phyloP scores from a whole-genome alignment of 495 filamentous ascomycete genomes.

The Hypoxylon lienhwacheense region DNA sequence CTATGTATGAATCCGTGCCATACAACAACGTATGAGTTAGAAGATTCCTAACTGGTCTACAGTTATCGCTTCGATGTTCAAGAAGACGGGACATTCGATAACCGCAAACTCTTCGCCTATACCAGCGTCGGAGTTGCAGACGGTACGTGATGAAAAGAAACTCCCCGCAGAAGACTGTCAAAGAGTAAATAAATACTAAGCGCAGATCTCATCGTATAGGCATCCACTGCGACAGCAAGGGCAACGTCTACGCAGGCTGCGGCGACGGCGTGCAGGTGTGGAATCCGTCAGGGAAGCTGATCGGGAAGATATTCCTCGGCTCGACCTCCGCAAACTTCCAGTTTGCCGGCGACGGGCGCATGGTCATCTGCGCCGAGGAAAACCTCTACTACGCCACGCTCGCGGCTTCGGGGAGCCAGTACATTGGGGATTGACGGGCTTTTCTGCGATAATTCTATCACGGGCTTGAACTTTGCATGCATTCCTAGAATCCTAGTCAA shows the following conservation, averaged over 20 bases:
- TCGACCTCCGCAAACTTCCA: conserved; percentile 56
- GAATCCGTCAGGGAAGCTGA: conserved; percentile 56
- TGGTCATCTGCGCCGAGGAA: conserved; percentile 55
- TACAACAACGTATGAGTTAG: background rate
- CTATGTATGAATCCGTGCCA: conserved; percentile 40
- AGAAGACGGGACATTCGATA: conserved; percentile 46
- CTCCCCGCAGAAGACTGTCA: background rate
- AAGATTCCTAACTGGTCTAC: conserved; percentile 8
- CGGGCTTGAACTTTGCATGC: background rate
- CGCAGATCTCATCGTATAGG: conserved; percentile 26
- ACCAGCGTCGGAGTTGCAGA: conserved; percentile 58
- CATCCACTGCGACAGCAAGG: conserved; percentile 60
- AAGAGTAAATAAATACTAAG: background rate
- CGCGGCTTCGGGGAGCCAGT: conserved; percentile 45
- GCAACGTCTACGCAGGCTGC: conserved; percentile 62
- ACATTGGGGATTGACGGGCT: conserved; percentile 3
- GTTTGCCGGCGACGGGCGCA: conserved; percentile 56
- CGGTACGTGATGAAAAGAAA: conserved; percentile 34
- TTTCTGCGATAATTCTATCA: background rate
- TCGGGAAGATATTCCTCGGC: conserved; percentile 60
- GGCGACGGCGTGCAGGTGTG: conserved; percentile 67
- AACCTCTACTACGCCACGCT: conserved; percentile 54
- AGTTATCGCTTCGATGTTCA: conserved; percentile 48
- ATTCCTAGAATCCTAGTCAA: background rate
- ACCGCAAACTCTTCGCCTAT: conserved; percentile 61